Evolutionary conservation across 768 basidiomycete species (phyloP).

Genomic region (Mycena venus): DNA sequence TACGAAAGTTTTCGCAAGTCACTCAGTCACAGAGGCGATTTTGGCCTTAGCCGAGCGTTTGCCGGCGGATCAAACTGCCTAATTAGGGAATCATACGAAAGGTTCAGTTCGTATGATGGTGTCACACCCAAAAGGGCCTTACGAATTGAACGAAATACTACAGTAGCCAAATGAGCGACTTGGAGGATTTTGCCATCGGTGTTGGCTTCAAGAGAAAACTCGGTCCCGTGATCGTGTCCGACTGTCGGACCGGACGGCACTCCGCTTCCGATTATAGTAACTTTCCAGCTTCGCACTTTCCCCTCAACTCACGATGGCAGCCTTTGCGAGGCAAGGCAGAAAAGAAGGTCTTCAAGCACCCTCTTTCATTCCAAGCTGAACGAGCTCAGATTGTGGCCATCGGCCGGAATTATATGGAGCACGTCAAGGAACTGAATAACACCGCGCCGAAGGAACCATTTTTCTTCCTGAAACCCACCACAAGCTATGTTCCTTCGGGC

Average conservation of each 20-base stretch:
- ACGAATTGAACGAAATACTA: too few species aligned
- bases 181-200: too few species aligned
- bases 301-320: conserved; percentile 10
- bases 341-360: conserved; percentile 12
- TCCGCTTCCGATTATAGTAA: neutral
- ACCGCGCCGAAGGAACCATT: conserved; percentile 93
- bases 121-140: too few species aligned
- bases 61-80: too few species aligned
- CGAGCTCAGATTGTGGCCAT: conserved; percentile 88
- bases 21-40: too few species aligned
- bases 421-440: conserved; percentile 93
- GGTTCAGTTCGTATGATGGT: too few species aligned
- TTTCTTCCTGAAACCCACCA: conserved; percentile 98
- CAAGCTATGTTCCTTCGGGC: conserved; percentile 84
- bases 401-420: conserved; percentile 93
- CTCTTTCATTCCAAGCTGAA: neutral
- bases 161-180: too few species aligned
- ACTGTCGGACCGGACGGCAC: neutral
- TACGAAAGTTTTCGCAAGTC: too few species aligned
- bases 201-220: too few species aligned
- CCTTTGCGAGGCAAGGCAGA: conserved; percentile 27
- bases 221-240: neutral
- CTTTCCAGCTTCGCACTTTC: neutral
- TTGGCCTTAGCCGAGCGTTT: too few species aligned
- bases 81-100: too few species aligned